Evolutionary conservation across 139 green algal genomes (phyloP).

Genomic region (Coelastrella sp.): DNA sequence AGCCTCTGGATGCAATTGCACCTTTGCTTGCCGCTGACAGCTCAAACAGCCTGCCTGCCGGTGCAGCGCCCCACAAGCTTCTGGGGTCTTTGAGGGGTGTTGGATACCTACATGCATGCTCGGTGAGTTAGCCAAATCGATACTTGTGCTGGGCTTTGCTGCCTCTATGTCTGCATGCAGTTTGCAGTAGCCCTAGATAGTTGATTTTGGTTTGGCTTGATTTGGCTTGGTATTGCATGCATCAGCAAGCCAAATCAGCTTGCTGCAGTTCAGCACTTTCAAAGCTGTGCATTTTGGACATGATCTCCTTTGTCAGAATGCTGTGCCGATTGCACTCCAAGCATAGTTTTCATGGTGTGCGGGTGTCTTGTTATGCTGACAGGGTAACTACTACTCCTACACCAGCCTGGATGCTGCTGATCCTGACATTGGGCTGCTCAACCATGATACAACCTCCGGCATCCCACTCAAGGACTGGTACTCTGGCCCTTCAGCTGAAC

Average conservation of each 20-base stretch:
- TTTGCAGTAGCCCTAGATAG: no score
- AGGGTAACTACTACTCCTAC: conserved; percentile 44
- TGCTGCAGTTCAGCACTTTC: not conserved
- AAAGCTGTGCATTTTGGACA: not conserved
- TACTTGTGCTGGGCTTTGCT: not conserved
- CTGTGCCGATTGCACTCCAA: no score
- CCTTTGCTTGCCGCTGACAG: not conserved
- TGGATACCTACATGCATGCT: conserved; percentile 9
- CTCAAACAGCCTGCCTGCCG: not conserved
- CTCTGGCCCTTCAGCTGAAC: not conserved
- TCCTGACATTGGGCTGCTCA: not conserved
- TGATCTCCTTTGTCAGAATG: no score
- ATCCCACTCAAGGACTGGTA: conserved; percentile 26
- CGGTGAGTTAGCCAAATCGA: no score
- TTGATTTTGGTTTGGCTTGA: no score
- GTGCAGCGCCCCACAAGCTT: no score
- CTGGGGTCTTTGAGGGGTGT: conserved; percentile 10
- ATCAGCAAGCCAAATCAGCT: no score
- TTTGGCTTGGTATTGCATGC: no score
- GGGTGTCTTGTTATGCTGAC: not conserved
- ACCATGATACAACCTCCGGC: conserved; percentile 23
- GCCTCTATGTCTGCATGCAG: no score
- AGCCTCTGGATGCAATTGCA: not conserved
- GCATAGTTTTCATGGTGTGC: no score
- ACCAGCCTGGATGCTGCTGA: not conserved